A percentile compares a stretch with the other conserved stretches of the same genome.
Conservation (phyloP, 2,329 filamentous ascomycete species). For the Pseudogymnoascus sp. region DNA sequence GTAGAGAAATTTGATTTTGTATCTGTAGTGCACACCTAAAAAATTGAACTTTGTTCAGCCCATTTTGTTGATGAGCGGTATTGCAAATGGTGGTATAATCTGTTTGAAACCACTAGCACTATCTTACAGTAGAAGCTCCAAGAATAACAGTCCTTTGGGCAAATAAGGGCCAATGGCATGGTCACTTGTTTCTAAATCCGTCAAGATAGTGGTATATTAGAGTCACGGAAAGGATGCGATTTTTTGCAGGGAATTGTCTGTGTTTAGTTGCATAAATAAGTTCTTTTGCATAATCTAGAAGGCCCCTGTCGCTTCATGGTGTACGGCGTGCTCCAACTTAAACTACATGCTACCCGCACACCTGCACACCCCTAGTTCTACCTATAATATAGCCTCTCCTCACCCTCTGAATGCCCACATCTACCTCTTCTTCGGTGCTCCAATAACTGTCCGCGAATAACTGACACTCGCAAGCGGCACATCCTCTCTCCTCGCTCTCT, state of each 20-base stretch:
- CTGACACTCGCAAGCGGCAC: constrained; percentile 26
- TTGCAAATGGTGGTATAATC: neutral
- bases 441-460: constrained; percentile 30
- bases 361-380: neutral
- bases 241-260: neutral
- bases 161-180: neutral
- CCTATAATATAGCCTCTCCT: neutral
- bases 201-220: neutral
- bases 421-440: constrained; percentile 27
- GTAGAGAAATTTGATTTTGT: neutral
- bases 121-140: neutral
- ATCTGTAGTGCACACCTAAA: neutral
- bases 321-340: neutral
- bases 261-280: neutral
- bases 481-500: constrained; percentile 41
- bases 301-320: too few relatives aligned
- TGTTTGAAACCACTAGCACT: neutral
- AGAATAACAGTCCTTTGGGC: neutral
- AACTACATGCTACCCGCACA: neutral
- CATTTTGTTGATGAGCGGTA: neutral
- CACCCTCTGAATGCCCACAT: neutral
- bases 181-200: neutral
- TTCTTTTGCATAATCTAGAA: neutral
- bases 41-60: neutral
- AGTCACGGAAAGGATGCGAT: neutral